Percentiles rank a stretch among this genome's conserved stretches.
Conservation (phyloP, 169 alveolate genomes). For the Cryptosporidium sp. region DNA sequence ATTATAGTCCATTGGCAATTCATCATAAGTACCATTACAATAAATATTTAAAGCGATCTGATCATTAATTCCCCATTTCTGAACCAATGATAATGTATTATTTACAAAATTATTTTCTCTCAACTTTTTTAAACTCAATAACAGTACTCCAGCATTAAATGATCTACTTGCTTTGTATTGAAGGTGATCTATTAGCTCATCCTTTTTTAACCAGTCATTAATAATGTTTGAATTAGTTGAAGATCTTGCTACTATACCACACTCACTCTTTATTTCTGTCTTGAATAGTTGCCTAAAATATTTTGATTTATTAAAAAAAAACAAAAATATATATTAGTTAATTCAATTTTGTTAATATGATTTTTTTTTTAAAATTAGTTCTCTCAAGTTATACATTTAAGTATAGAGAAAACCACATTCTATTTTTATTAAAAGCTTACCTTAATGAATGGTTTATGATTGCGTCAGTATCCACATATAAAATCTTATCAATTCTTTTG, state of each 20-base stretch:
- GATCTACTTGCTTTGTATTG: slow-evolving; percentile 39
- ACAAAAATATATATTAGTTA: neutral
- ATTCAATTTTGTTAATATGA: neutral
- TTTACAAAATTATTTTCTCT: slow-evolving; percentile 50
- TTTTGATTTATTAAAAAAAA: neutral
- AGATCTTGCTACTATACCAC: slow-evolving; percentile 73
- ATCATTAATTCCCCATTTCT: slow-evolving; percentile 77
- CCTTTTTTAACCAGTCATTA: slow-evolving; percentile 70
- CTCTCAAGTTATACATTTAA: neutral
- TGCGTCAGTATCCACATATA: slow-evolving; percentile 74
- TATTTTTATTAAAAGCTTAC: slow-evolving; percentile 13
- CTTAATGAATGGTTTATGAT: slow-evolving; percentile 47
- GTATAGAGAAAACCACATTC: neutral
- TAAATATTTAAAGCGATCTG: slow-evolving; percentile 71
- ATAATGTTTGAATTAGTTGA: slow-evolving; percentile 63
- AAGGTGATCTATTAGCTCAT: slow-evolving; percentile 11
- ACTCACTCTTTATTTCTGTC: slow-evolving; percentile 42
- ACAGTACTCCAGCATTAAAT: slow-evolving; percentile 76
- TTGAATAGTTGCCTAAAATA: slow-evolving; percentile 49
- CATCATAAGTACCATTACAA: slow-evolving; percentile 76
- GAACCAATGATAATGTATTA: slow-evolving; percentile 44
- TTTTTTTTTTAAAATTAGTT: neutral
- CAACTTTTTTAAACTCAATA: slow-evolving; percentile 44
- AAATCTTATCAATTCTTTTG: slow-evolving; percentile 32
- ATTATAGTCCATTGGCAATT: slow-evolving; percentile 64